Base-by-base conservation (phyloP, 306 rosid genomes). In the Mimosa bimucronata region DNA sequence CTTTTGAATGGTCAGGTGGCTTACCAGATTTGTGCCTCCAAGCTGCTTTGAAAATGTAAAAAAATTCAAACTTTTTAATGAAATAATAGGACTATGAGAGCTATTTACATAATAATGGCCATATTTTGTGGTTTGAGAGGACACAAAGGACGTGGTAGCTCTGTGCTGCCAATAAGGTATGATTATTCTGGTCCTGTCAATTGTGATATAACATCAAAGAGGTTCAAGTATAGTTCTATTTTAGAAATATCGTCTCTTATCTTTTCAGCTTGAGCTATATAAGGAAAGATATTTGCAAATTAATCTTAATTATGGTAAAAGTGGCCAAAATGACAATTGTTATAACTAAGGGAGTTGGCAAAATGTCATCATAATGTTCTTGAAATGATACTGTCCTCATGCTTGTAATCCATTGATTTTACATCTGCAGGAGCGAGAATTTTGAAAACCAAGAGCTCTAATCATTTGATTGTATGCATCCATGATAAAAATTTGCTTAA, bases 1-100 rank as follows among this genome's bases (percentile, higher is more conserved):
- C 30, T 71, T 81, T 80, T 26, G 73, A 45, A 55, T 57, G 34
- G 18, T 80, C 29, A 58, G 81, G 62, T 64, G 60, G 60, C 40
- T 64, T 60, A 60, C 68, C 30, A 9, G 2, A 37, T 65, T 23
- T 69, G 16, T 64, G 28, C 15, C 73, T 45, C 14, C 66, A 30
- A 25, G 72, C 30, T 64, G 41, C 45, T 44, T 34, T 34, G 26
- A 53, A n/a, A 53, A 55, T 55, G 25, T 40, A 18, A 44, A 52
- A 46, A 71, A 21, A 18, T 42, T 64, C 44, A 40, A 64, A 37
- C 5, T 21, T 44, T 71, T 28, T 44, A 45, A n/a, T 82, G 26
- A 3, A 16, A 28, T 28, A 71, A 28, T 71, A 45, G 40, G 61
- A 71, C 3, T 46, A 28, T 26, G 25, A 71, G 42, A 18, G 25